Evolutionary conservation across 306 rosid genomes (phyloP).

Genomic region (Vachellia pachyceras): DNA sequence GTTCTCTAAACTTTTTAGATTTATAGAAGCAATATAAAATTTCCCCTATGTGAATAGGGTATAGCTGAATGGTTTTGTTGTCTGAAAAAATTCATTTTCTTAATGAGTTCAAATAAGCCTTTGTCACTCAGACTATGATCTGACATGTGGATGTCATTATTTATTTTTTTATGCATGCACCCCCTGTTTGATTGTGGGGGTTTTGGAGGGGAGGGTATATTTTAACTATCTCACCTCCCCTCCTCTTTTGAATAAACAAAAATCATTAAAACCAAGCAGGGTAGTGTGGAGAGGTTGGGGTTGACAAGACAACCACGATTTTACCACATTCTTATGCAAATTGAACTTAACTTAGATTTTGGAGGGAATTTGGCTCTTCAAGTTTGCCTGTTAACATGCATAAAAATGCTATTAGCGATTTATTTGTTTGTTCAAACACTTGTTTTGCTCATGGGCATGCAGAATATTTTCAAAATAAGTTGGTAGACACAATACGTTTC

Average conservation of each 20-base stretch:
- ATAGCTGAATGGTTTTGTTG: conserved; percentile 18
- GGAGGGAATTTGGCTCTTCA: conserved; percentile 25
- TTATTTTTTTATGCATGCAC: not conserved
- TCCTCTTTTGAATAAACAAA: too few species aligned
- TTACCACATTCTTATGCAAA: conserved; percentile 30
- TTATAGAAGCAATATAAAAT: not conserved
- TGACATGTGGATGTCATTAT: not conserved
- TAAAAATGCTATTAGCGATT: conserved; percentile 15
- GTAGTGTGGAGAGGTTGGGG: not conserved
- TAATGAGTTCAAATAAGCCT: conserved; percentile 20
- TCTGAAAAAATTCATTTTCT: conserved; percentile 25
- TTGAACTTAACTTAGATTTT: conserved; percentile 26
- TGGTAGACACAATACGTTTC: conserved; percentile 97
- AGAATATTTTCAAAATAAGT: conserved; percentile 98
- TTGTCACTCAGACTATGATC: conserved; percentile 11
- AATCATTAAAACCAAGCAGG: not conserved
- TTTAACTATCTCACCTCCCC: not conserved
- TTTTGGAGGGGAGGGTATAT: not conserved
- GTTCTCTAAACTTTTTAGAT: not conserved
- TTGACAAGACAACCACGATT: conserved; percentile 7
- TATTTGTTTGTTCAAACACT: conserved; percentile 21
- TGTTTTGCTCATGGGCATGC: conserved; percentile 51
- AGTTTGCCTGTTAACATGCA: conserved; percentile 22
- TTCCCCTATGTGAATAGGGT: conserved; percentile 16
- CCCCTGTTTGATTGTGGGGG: not conserved